Percentiles rank a stretch among this genome's conserved stretches.
phyloP scores from a whole-genome alignment of 2,329 filamentous ascomycete species.

The Scedosporium dehoogii region DNA sequence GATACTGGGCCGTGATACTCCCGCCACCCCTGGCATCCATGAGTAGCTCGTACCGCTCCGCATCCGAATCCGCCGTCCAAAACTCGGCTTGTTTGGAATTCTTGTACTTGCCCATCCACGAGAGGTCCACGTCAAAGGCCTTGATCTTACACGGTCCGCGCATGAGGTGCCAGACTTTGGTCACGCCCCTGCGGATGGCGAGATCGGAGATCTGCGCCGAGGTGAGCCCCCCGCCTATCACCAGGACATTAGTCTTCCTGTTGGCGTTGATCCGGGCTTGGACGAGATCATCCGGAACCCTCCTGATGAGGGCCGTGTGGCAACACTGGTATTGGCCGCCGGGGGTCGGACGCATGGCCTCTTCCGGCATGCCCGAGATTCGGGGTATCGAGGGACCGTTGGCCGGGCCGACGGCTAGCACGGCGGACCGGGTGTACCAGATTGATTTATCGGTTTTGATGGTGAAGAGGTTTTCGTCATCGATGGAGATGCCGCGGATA shows the following conservation, averaged over 20 bases:
- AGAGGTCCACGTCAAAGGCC: slow-evolving; percentile 66
- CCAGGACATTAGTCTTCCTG: slow-evolving; percentile 50
- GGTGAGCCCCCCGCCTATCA: slow-evolving; percentile 68
- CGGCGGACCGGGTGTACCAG: slow-evolving; percentile 51
- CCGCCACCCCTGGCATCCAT: slow-evolving; percentile 60
- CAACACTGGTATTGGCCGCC: slow-evolving; percentile 31
- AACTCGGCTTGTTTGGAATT: slow-evolving; percentile 69
- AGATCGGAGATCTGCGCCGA: slow-evolving; percentile 65
- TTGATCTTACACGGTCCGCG: slow-evolving; percentile 52
- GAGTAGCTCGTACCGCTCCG: slow-evolving; percentile 58
- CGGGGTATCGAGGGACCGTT: slow-evolving; percentile 42
- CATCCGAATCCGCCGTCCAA: slow-evolving; percentile 64
- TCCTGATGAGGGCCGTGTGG: slow-evolving; percentile 55
- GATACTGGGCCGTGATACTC: slow-evolving; percentile 61
- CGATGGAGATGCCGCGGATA: slow-evolving; percentile 29
- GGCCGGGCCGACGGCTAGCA: slow-evolving; percentile 62
- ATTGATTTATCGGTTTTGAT: slow-evolving; percentile 43
- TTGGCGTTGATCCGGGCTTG: slow-evolving; percentile 38
- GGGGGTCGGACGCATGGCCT: slow-evolving; percentile 2
- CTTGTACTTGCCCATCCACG: slow-evolving; percentile 75
- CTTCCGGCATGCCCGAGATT: slow-evolving; percentile 21
- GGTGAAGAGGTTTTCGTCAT: slow-evolving; percentile 52
- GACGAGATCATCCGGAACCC: slow-evolving; percentile 45
- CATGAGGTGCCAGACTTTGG: slow-evolving; percentile 62
- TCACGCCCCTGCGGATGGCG: slow-evolving; percentile 53